Percentiles rank a stretch among this genome's conserved stretches.
phyloP scores from a whole-genome alignment of 192 early-diverging fungal genomes.

The Backusella luteola region DNA sequence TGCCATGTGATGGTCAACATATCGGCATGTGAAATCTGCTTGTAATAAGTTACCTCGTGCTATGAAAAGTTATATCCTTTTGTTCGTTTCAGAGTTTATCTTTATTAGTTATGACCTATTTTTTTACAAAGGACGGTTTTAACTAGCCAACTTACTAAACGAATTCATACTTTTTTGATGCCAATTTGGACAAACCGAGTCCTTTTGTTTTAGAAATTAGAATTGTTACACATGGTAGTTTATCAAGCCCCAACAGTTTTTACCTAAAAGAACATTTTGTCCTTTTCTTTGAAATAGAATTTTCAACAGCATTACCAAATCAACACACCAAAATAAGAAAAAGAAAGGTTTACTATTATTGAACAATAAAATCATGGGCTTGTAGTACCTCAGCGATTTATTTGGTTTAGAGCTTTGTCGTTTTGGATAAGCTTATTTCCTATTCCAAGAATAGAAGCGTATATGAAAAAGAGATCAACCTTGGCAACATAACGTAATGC shows the following conservation, averaged over 20 bases:
- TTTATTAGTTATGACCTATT: neutral
- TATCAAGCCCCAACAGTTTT: conserved; percentile 4
- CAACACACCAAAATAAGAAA: neutral
- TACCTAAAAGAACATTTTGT: neutral
- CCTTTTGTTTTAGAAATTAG: neutral
- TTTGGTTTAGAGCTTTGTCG: neutral
- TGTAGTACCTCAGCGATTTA: neutral
- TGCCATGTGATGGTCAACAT: conserved; percentile 5
- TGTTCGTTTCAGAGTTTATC: neutral
- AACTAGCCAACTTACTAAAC: neutral
- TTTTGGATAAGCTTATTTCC: neutral
- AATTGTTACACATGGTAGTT: neutral
- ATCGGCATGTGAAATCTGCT: conserved; percentile 6
- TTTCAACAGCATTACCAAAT: neutral
- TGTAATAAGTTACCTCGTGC: conserved; percentile 1
- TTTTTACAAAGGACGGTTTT: neutral
- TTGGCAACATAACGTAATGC: neutral
- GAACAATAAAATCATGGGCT: neutral
- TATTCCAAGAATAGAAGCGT: neutral
- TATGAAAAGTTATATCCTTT: neutral
- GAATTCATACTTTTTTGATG: neutral
- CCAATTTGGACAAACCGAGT: neutral
- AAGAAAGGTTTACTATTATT: neutral
- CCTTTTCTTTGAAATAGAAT: neutral
- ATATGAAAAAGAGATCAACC: neutral